A percentile compares a stretch with the other conserved stretches of the same genome.
Evolutionary conservation across 805 yeast genomes (phyloP).

Genomic region (Candida pseudoglaebosa): DNA sequence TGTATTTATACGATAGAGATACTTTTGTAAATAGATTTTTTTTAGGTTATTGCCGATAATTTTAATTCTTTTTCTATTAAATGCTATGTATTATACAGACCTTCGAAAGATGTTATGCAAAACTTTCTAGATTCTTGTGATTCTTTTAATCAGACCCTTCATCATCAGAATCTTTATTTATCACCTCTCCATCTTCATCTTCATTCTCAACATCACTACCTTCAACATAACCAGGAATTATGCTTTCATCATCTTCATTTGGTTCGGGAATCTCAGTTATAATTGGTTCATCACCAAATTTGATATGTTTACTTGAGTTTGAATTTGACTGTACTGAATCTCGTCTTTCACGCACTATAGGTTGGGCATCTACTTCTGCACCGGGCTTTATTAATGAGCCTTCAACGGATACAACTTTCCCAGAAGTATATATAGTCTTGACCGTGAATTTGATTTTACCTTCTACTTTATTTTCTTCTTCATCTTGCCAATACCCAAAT

Average conservation of each 20-base stretch:
- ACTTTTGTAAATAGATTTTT: neutral
- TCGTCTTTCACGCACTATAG: conserved; percentile 44
- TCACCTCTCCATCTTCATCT: conserved; percentile 9
- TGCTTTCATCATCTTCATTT: conserved; percentile 12
- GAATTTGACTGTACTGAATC: conserved; percentile 17
- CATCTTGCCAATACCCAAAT: conserved; percentile 87
- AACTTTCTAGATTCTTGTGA: conserved; percentile 1
- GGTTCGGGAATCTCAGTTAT: conserved; percentile 16
- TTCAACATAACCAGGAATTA: conserved; percentile 14
- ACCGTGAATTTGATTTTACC: conserved; percentile 79
- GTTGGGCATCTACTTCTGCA: conserved; percentile 50
- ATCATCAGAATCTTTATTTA: conserved; percentile 11
- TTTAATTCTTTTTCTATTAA: neutral
- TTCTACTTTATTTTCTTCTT: conserved; percentile 65
- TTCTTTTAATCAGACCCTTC: conserved; percentile 17
- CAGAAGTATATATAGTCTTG: conserved; percentile 68
- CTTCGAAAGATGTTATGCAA: neutral
- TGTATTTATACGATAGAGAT: neutral
- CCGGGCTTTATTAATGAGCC: conserved; percentile 76
- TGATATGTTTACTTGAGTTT: conserved; percentile 33
- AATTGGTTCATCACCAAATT: conserved; percentile 39
- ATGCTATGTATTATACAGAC: conserved; percentile 5
- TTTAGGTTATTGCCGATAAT: neutral
- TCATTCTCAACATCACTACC: conserved; percentile 7
- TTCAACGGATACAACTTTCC: conserved; percentile 79